Conservation (phyloP, 106 monocot genomes). For the Dendrobium huoshanense region DNA sequence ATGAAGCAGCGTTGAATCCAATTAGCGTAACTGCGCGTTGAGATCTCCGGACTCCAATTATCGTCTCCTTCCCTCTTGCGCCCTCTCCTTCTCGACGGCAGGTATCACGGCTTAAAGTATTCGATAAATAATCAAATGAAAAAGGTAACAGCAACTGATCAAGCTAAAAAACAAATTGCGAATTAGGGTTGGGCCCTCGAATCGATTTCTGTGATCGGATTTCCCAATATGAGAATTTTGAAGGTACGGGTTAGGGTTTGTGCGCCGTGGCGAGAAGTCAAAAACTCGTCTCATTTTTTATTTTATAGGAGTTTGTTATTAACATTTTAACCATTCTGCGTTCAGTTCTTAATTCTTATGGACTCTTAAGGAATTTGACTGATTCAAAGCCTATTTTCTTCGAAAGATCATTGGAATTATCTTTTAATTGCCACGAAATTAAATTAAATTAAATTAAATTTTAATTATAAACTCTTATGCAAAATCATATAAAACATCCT, state of each 20-base stretch:
- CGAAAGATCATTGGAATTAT: background rate
- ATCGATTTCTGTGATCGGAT: background rate
- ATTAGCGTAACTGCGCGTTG: background rate
- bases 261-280: background rate
- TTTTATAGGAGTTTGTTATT: background rate
- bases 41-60: background rate
- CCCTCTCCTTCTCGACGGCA: background rate
- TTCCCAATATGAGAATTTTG: background rate
- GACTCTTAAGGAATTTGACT: background rate
- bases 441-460: too few species aligned
- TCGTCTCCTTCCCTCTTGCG: background rate
- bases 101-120: background rate
- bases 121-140: background rate
- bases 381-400: background rate
- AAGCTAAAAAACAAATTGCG: slow-evolving; percentile 1
- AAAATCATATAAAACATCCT: too few species aligned
- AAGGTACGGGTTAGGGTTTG: slow-evolving; percentile 1
- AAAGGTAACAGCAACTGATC: slow-evolving; percentile 5
- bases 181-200: slow-evolving; percentile 2
- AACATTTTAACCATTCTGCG: too few species aligned
- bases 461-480: too few species aligned
- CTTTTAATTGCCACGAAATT: background rate
- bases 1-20: background rate
- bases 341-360: too few species aligned
- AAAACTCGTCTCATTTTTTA: background rate